Conservation (phyloP, 1,139 yeast species). For the Taphrina betulina region DNA sequence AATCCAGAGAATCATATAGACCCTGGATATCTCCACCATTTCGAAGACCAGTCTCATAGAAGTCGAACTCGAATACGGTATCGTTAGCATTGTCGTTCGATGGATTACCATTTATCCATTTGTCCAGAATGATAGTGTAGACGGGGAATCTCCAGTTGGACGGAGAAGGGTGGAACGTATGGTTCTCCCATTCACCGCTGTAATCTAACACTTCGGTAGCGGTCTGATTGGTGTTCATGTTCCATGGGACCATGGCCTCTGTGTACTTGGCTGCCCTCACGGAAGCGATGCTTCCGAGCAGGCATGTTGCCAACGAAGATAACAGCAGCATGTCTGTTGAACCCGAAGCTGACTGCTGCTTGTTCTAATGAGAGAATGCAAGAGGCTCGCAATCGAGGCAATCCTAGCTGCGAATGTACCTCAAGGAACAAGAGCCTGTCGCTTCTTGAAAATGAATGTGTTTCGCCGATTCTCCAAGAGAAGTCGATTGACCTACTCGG, state of each 20-base stretch:
- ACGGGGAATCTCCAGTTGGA: constrained; percentile 34
- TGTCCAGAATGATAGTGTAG: constrained; percentile 34
- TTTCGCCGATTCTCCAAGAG: no score
- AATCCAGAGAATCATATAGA: constrained; percentile 32
- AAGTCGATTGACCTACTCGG: no score
- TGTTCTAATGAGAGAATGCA: no score
- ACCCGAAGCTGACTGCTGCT: no score
- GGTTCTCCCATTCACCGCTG: constrained; percentile 30
- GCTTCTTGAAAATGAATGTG: no score
- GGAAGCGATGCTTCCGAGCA: not conserved
- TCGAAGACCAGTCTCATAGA: constrained; percentile 31
- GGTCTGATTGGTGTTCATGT: constrained; percentile 30
- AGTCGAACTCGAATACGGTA: constrained; percentile 34
- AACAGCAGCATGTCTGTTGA: no score
- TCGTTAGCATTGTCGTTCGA: constrained; percentile 32
- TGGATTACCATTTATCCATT: constrained; percentile 35
- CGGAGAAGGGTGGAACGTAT: constrained; percentile 31
- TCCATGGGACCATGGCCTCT: constrained; percentile 20
- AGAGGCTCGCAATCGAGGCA: no score
- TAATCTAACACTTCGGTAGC: constrained; percentile 32
- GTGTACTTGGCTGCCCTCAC: constrained; percentile 5
- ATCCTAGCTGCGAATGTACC: no score
- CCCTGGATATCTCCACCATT: constrained; percentile 35
- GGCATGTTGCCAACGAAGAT: not conserved
- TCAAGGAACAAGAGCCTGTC: no score